Base-by-base conservation (phyloP, 768 basidiomycete genomes). In the Lactarius indigo region DNA sequence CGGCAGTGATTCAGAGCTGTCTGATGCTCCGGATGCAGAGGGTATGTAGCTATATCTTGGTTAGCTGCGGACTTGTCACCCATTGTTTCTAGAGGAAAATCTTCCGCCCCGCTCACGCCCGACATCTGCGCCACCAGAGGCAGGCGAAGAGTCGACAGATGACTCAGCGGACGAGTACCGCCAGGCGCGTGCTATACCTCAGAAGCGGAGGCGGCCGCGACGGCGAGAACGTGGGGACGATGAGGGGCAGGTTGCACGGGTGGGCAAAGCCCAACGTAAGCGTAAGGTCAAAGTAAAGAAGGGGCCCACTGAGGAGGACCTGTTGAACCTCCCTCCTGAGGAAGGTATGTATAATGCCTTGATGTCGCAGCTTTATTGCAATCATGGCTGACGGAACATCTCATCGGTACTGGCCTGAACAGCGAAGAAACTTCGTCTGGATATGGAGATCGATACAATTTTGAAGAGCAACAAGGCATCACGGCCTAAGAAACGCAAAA, bases 381-480 rank as follows among this genome's bases (percentile, higher is more conserved):
- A 20, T 59, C 26, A 13, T 39, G 31, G 5, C 42, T 56, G 50
- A 52, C 33, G 26, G n/a, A 20, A 31, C n/a, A 37, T 18, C 57
- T 67, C 26, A 62, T 26, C 26, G 39, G 69, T 52, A 57, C 58
- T 61, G 61, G 64, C 30, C 59, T 44, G 57, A 57, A 18, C 75
- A 97, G 95, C 87, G 12, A 87, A 81, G 69, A 91, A 91, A 78
- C 76, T 87, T 52, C 86, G 87, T 1, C 80, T 97, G 39, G 91
- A 94, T 72, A 89, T 89, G 83, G 83, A 87, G 72, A 85, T 98
- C 65, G 93, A 96, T 66, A 90, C 89, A 20, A 94, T 95, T 62
- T 82, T 96, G 23, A 94, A 92, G 77, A 81, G 88, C 4, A 93
- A 91, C 74, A 91, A 90, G 75, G 76, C 81, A 3, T 81, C 83